A percentile compares a stretch with the other conserved stretches of the same genome.
Conservation (phyloP, 257 asterid species). For the Salvia miltiorrhiza region DNA sequence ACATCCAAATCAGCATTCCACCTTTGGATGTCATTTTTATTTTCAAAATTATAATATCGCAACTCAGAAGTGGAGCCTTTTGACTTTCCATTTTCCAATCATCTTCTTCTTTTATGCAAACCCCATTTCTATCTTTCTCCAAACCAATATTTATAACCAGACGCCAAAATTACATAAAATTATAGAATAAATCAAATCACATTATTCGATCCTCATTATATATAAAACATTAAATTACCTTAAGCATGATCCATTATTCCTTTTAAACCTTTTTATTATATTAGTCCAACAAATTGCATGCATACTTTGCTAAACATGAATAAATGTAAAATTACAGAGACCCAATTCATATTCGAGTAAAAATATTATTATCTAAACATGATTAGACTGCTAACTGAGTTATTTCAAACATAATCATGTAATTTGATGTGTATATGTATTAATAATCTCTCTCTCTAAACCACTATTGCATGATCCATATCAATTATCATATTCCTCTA, state of each 20-base stretch:
- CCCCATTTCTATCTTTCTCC: background rate
- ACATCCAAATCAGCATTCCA: constrained; percentile 40
- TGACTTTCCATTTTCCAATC: constrained; percentile 33
- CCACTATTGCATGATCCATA: background rate
- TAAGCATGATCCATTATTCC: background rate
- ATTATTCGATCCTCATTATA: background rate
- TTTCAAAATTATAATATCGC: constrained; percentile 10
- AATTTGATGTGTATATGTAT: background rate
- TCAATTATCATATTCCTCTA: too few species aligned
- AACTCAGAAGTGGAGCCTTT: constrained; percentile 37
- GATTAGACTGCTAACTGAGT: background rate
- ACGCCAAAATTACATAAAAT: background rate
- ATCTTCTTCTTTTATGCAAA: background rate
- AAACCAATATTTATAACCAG: background rate
- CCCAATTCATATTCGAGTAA: background rate
- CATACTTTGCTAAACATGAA: too few species aligned
- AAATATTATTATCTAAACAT: background rate
- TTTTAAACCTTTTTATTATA: background rate
- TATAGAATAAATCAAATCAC: background rate
- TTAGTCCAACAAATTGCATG: background rate
- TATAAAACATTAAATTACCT: background rate
- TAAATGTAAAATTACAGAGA: too few species aligned
- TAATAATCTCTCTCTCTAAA: background rate
- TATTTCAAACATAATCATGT: background rate
- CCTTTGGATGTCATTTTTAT: constrained; percentile 14